phyloP scores from a whole-genome alignment of 495 filamentous ascomycete genomes.

The Hypoxylon fragiforme region DNA sequence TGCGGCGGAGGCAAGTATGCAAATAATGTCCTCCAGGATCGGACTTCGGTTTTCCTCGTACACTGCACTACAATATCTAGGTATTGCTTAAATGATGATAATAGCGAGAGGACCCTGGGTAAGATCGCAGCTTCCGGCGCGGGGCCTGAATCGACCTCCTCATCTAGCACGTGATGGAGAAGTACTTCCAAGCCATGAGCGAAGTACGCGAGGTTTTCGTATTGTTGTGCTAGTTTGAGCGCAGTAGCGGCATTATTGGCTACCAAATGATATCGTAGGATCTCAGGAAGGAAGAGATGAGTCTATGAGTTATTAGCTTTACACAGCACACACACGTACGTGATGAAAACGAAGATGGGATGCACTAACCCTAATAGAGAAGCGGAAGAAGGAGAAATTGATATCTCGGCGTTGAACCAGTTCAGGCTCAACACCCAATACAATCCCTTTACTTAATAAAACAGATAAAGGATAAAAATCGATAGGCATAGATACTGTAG shows the following conservation, averaged over 20 bases:
- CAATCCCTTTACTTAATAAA: constrained; percentile 79
- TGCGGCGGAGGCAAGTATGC: constrained; percentile 84
- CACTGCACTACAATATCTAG: constrained; percentile 97
- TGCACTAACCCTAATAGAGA: constrained; percentile 71
- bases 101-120: constrained; percentile 82
- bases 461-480: constrained; percentile 97
- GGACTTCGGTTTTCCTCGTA: constrained; percentile 93
- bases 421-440: constrained; percentile 89
- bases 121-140: constrained; percentile 73
- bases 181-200: constrained; percentile 90
- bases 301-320: constrained; percentile 57
- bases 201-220: constrained; percentile 85
- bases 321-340: not conserved
- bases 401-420: constrained; percentile 87
- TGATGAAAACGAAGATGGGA: not conserved
- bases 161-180: constrained; percentile 89
- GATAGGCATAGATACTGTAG: constrained; percentile 64
- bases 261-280: constrained; percentile 75
- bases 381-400: constrained; percentile 82
- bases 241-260: constrained; percentile 74
- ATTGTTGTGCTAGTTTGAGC: constrained; percentile 75
- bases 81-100: constrained; percentile 86
- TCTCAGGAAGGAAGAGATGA: constrained; percentile 85
- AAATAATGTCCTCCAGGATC: constrained; percentile 93
- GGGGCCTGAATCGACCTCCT: constrained; percentile 81